A percentile compares a stretch with the other conserved stretches of the same genome.
Conservation (phyloP, 768 basidiomycete species). For the Lactarius indigo region DNA sequence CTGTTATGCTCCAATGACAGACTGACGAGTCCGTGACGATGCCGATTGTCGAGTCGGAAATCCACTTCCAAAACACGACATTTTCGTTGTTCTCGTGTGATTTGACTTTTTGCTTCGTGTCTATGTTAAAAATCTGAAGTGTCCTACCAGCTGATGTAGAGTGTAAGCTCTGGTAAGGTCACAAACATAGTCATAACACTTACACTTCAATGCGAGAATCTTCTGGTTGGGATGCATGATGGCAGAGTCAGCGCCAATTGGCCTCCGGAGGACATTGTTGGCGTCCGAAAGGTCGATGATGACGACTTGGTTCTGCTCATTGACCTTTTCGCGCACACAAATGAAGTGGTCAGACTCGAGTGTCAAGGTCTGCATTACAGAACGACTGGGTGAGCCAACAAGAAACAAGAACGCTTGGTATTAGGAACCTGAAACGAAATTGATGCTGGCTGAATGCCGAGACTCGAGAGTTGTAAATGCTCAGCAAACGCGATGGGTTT, state of each 20-base stretch:
- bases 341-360: slow-evolving; percentile 98
- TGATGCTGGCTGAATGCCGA: slow-evolving; percentile 93
- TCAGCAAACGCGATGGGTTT: slow-evolving; percentile 90
- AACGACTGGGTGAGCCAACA: neutral
- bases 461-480: slow-evolving; percentile 89
- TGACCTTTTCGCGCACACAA: slow-evolving; percentile 93
- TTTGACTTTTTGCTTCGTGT: slow-evolving; percentile 96
- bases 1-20: slow-evolving; percentile 82
- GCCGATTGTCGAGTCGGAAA: slow-evolving; percentile 85
- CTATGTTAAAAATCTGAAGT: slow-evolving; percentile 97
- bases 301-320: slow-evolving; percentile 96
- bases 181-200: slow-evolving; percentile 23
- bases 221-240: slow-evolving; percentile 98
- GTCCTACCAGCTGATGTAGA: slow-evolving; percentile 73
- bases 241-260: slow-evolving; percentile 97
- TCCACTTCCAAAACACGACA: slow-evolving; percentile 99
- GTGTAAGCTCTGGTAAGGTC: slow-evolving; percentile 6
- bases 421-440: slow-evolving; percentile 91
- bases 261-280: slow-evolving; percentile 93
- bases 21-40: slow-evolving; percentile 94
- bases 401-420: neutral
- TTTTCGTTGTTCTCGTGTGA: slow-evolving; percentile 93
- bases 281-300: slow-evolving; percentile 97
- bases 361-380: slow-evolving; percentile 66
- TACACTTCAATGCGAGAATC: slow-evolving; percentile 93